A percentile compares a stretch with the other conserved stretches of the same genome.
These are phyloP conservation scores for Cordyceps farinosa DNA, from an alignment of 2,329 filamentous ascomycete species.

Conservation along the genomic window DNA sequence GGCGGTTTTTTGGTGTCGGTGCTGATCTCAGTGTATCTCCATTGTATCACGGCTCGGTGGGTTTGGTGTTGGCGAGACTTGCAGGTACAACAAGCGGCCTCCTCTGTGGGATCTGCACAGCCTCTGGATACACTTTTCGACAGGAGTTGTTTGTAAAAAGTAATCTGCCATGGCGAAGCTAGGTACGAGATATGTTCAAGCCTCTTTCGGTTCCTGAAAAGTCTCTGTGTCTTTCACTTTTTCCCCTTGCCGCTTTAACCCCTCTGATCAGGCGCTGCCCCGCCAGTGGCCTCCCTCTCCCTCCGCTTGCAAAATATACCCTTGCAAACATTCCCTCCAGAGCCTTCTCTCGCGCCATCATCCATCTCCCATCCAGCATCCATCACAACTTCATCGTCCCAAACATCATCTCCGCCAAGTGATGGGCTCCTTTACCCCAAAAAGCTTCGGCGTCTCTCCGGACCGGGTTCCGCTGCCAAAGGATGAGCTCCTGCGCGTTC, in stretches of 20 bases:
- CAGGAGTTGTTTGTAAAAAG: background rate
- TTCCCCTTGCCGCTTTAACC: too few species aligned
- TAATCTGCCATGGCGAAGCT: background rate
- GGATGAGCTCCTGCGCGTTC: background rate
- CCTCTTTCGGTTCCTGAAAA: background rate
- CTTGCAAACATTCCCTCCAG: background rate
- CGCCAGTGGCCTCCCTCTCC: background rate
- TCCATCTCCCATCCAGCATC: background rate
- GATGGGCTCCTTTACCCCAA: background rate
- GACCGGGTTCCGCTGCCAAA: background rate
- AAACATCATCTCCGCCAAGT: constrained; percentile 3
- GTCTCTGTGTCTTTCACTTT: background rate
- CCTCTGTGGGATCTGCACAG: background rate
- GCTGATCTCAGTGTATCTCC: background rate
- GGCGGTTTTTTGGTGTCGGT: background rate
- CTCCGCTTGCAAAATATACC: background rate
- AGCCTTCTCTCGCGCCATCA: background rate
- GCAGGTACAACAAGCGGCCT: background rate
- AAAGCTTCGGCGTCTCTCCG: background rate
- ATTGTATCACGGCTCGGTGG: background rate
- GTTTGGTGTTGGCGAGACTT: constrained; percentile 10
- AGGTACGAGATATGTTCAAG: background rate
- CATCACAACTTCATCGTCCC: background rate
- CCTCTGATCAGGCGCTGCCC: background rate
- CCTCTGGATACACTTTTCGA: background rate